Conservation (phyloP, 2,329 filamentous ascomycete species). For the Lasiodiplodia gonubiensis region DNA sequence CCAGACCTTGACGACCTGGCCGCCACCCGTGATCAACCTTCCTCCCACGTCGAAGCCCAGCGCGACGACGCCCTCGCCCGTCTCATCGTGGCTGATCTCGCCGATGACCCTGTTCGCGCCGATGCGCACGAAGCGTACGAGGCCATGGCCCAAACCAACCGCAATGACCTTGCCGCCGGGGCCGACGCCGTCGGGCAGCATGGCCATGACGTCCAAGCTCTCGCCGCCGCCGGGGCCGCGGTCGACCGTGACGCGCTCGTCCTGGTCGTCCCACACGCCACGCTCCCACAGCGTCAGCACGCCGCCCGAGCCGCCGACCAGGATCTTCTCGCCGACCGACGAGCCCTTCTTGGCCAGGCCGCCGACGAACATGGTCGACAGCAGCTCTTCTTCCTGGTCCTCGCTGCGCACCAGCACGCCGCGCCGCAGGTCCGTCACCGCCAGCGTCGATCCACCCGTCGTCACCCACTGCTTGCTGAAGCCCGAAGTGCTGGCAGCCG, state of each 20-base stretch:
- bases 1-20: constrained; percentile 88
- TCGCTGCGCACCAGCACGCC: constrained; percentile 89
- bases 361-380: constrained; percentile 79
- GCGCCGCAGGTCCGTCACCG: constrained; percentile 84
- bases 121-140: constrained; percentile 76
- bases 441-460: constrained; percentile 88
- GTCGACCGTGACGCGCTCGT: constrained; percentile 83
- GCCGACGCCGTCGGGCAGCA: constrained; percentile 73
- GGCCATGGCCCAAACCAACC: constrained; percentile 82
- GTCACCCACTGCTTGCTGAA: constrained; percentile 95
- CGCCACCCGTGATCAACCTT: constrained; percentile 88
- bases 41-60: constrained; percentile 84
- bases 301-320: constrained; percentile 79
- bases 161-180: constrained; percentile 73
- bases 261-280: constrained; percentile 93
- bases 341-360: constrained; percentile 73
- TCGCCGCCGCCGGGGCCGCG: constrained; percentile 65
- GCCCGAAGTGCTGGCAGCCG: constrained; percentile 80
- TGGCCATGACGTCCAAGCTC: constrained; percentile 77
- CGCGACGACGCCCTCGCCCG: constrained; percentile 74
- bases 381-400: constrained; percentile 90
- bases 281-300: constrained; percentile 93
- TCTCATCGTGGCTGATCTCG: constrained; percentile 76
- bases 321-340: constrained; percentile 74
- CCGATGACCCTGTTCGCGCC: constrained; percentile 73